These are phyloP conservation scores for Colletotrichum lentis DNA, from an alignment of 2,329 filamentous ascomycete genomes.

Conservation along the genomic window DNA sequence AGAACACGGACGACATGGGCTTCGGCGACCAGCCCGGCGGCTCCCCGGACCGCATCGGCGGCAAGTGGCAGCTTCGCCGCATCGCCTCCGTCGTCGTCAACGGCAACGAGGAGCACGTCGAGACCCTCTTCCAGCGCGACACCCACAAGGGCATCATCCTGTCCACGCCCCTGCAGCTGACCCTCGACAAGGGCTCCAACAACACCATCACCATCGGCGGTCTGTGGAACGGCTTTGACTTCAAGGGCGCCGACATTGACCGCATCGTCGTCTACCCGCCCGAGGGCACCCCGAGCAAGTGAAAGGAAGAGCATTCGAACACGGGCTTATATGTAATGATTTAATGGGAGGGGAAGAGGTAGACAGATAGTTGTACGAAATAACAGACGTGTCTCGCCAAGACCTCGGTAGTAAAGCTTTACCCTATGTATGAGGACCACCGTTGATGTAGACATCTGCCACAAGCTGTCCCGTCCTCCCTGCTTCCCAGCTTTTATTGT, in stretches of 20 bases:
- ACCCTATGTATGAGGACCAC: not conserved
- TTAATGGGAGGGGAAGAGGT: not conserved
- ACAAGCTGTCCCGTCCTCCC: not conserved
- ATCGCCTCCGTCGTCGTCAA: conserved; percentile 69
- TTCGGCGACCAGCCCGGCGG: conserved; percentile 65
- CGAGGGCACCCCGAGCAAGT: conserved; percentile 46
- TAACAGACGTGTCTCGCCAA: not conserved
- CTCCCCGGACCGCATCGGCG: conserved; percentile 66
- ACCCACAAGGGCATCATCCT: conserved; percentile 66
- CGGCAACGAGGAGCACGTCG: conserved; percentile 52
- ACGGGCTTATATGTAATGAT: not conserved
- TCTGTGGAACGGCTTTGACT: conserved; percentile 62
- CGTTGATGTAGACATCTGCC: not conserved
- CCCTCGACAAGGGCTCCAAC: conserved; percentile 58
- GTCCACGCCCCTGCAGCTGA: conserved; percentile 63
- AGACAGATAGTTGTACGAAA: not conserved
- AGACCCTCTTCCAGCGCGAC: conserved; percentile 62
- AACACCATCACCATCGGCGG: conserved; percentile 67
- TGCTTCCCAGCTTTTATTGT: no score
- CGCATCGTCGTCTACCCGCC: conserved; percentile 67
- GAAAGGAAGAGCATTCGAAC: conserved; percentile 1
- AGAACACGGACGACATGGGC: conserved; percentile 68
- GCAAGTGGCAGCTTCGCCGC: conserved; percentile 66
- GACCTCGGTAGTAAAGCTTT: not conserved
- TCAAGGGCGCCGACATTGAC: conserved; percentile 67